phyloP scores from a whole-genome alignment of 306 rosid genomes.

The Dalbergia oliveri region DNA sequence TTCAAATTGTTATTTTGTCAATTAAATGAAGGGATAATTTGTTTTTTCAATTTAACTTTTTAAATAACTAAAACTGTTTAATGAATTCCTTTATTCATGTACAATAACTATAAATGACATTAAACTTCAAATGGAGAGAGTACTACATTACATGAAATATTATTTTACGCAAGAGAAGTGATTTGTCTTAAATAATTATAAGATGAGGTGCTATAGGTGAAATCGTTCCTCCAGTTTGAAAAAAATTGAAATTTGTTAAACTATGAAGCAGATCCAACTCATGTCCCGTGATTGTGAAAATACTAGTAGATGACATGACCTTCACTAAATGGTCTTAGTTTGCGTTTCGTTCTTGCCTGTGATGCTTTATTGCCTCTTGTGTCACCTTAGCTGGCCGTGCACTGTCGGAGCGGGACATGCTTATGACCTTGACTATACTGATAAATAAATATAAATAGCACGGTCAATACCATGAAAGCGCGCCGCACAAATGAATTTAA shows the following conservation, averaged over 20 bases:
- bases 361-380: background rate
- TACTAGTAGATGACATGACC: background rate
- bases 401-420: background rate
- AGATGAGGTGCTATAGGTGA: too few species aligned
- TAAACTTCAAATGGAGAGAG: too few species aligned
- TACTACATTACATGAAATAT: too few species aligned
- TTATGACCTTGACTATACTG: background rate
- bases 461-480: conserved; percentile 7
- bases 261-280: background rate
- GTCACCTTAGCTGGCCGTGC: conserved; percentile 36
- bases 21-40: too few species aligned
- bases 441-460: conserved; percentile 12
- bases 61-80: too few species aligned
- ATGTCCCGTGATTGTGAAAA: background rate
- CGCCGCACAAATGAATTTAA: background rate
- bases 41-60: too few species aligned
- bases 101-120: too few species aligned
- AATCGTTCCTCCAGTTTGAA: too few species aligned
- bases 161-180: too few species aligned
- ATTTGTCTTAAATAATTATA: too few species aligned
- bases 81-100: too few species aligned
- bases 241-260: background rate
- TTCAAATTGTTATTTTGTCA: too few species aligned
- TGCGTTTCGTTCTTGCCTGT: background rate
- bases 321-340: background rate